These are phyloP conservation scores for Thozetella sp. DNA, from an alignment of 495 filamentous ascomycete species.

Conservation along the genomic window DNA sequence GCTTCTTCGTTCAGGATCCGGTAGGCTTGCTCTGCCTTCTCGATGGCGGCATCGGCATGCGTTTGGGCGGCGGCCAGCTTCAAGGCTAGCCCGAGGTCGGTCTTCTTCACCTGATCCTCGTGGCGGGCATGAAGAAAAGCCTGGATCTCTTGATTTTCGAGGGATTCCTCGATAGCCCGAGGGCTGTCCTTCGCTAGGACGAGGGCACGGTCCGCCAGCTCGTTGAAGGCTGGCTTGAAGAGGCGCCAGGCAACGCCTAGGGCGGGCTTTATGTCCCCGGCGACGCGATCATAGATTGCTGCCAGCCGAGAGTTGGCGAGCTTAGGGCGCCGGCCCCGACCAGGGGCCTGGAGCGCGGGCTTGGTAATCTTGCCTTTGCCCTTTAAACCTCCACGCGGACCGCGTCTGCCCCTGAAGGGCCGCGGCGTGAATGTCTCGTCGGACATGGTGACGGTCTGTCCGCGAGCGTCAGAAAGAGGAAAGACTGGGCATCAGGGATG, in stretches of 20 bases:
- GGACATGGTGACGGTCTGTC: background rate
- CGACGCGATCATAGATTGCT: conserved; percentile 45
- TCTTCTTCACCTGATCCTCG: conserved; percentile 6
- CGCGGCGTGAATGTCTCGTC: background rate
- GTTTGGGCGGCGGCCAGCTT: background rate
- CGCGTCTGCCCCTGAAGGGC: background rate
- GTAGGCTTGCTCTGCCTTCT: conserved; percentile 13
- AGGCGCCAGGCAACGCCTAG: conserved; percentile 33
- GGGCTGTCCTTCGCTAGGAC: conserved; percentile 31
- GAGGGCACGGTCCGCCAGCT: conserved; percentile 40
- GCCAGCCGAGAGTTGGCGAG: conserved; percentile 32
- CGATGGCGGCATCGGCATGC: conserved; percentile 11
- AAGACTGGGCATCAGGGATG: background rate
- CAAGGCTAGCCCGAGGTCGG: background rate
- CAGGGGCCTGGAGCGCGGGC: conserved; percentile 22
- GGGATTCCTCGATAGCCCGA: conserved; percentile 25
- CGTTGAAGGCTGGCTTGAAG: conserved; percentile 40
- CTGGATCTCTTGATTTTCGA: conserved; percentile 26
- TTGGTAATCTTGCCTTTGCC: conserved; percentile 30
- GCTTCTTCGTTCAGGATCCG: conserved; percentile 14
- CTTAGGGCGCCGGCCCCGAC: conserved; percentile 44
- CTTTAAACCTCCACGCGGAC: background rate
- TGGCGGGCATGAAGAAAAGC: conserved; percentile 30
- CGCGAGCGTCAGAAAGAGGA: background rate
- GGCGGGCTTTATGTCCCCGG: conserved; percentile 37